Evolutionary conservation across 2,329 filamentous ascomycete genomes (phyloP).

Genomic region (Harringtonia lauricola): DNA sequence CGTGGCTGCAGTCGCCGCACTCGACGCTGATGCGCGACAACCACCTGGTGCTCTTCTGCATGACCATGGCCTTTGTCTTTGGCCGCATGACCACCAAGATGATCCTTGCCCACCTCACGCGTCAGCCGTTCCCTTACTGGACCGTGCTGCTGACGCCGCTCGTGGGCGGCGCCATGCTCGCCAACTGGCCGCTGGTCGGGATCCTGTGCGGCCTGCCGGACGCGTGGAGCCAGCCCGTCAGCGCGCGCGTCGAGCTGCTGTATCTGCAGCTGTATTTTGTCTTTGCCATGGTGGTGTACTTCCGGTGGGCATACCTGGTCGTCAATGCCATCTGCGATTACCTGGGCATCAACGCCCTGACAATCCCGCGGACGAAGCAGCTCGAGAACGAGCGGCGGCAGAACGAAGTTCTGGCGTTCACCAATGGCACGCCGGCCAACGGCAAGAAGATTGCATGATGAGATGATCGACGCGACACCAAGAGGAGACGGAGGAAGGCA

Average conservation of each 20-base stretch:
- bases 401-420: conserved; percentile 15
- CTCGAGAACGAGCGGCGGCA: conserved; percentile 37
- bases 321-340: conserved; percentile 86
- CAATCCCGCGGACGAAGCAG: conserved; percentile 59
- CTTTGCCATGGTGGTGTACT: conserved; percentile 78
- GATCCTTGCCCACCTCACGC: conserved; percentile 88
- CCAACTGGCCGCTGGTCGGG: conserved; percentile 74
- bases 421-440: conserved; percentile 15
- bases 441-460: conserved; percentile 18
- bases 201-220: conserved; percentile 31
- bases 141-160: conserved; percentile 83
- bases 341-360: conserved; percentile 88
- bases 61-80: conserved; percentile 94
- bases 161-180: conserved; percentile 70
- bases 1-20: conserved; percentile 86
- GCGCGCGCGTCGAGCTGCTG: conserved; percentile 55
- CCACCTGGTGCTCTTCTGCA: conserved; percentile 81
- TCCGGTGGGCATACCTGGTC: conserved; percentile 84
- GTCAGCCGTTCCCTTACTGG: conserved; percentile 94
- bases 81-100: conserved; percentile 98
- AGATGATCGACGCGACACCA: too few species aligned
- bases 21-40: conserved; percentile 74
- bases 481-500: too few species aligned
- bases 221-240: conserved; percentile 42
- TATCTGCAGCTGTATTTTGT: conserved; percentile 80